A percentile compares a stretch with the other conserved stretches of the same genome.
Evolutionary conservation across 805 yeast species (phyloP).

Genomic region (Isabelozyma heimii): DNA sequence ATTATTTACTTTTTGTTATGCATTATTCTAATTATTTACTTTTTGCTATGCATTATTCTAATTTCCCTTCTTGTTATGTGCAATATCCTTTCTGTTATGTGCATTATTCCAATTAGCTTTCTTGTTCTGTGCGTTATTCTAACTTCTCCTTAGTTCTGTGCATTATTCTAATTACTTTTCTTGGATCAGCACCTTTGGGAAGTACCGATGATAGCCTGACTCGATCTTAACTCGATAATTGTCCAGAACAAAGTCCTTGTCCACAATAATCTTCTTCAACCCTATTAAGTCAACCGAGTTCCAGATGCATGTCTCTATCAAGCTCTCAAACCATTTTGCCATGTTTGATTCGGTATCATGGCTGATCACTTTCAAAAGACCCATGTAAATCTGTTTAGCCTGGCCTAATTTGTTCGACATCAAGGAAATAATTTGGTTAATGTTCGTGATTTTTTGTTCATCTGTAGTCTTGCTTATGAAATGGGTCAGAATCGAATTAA

Average conservation of each 20-base stretch:
- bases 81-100: too few relatives aligned
- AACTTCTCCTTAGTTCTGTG: too few relatives aligned
- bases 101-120: too few relatives aligned
- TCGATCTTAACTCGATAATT: constrained; percentile 6
- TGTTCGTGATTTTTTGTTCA: constrained; percentile 2
- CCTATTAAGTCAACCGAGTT: constrained; percentile 11
- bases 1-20: too few relatives aligned
- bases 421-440: constrained; percentile 5
- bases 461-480: constrained; percentile 1
- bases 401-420: constrained; percentile 2
- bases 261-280: constrained; percentile 6
- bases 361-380: constrained; percentile 1
- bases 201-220: constrained; percentile 21
- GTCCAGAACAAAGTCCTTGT: background rate
- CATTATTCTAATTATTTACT: too few relatives aligned
- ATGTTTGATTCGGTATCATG: constrained; percentile 2
- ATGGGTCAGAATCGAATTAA: constrained; percentile 10
- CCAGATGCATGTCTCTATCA: constrained; percentile 12
- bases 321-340: constrained; percentile 15
- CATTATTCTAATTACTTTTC: background rate
- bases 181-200: constrained; percentile 15
- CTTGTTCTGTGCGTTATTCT: too few relatives aligned
- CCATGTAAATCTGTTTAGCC: constrained; percentile 3
- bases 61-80: too few relatives aligned
- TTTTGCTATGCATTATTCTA: too few relatives aligned